Evolutionary conservation across 768 basidiomycete genomes (phyloP), one percentile per base, ranked within the genome.

Genomic region (Suillus ampliporus): DNA sequence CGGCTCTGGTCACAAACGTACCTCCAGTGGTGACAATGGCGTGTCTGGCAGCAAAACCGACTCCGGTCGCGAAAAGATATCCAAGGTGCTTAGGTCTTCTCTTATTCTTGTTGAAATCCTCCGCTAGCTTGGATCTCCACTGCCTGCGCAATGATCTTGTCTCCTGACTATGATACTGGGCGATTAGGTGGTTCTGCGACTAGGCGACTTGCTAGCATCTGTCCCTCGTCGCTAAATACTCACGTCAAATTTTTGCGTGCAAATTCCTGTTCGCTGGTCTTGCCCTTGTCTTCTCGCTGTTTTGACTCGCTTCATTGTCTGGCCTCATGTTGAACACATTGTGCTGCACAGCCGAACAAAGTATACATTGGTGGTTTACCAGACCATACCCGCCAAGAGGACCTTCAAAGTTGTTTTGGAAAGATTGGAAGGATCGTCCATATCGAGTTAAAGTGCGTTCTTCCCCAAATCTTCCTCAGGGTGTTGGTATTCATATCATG

Each of bases 301-400:
- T 76, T 72, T 83, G 69, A 69, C 65, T 81, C 82, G 72, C 74
- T 75, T 76, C 75, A 79, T 75, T 82, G 79, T 84, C 79, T 80
- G 76, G 74, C 74, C 83, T 71, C 80, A 85, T 87, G 86, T 87
- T 89, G 81, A 88, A 73, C 50, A 38, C 84, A 76, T 82, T 86
- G 79, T 85, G 82, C 84, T 82, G 80, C 83, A 80, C 85, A 94
- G 92, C 89, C 92, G 81, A 94, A 93, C 81, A 95, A 95, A 81
- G 89, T 95, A 76, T 95, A 95, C 76, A 87, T 95, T 73, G 93
- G 93, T 73, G 92, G 92, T 67, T 84, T 95, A 64, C 94, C 93
- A 66, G 91, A 93, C 78, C 84, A 92, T 67, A 94, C 92, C 53
- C 89, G 90, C 65, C 85, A 89, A 78, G 91, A 92, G 79, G 93